These are phyloP conservation scores for Zygnema circumcarinatum DNA, from an alignment of 139 green algal species.

Conservation along the genomic window DNA sequence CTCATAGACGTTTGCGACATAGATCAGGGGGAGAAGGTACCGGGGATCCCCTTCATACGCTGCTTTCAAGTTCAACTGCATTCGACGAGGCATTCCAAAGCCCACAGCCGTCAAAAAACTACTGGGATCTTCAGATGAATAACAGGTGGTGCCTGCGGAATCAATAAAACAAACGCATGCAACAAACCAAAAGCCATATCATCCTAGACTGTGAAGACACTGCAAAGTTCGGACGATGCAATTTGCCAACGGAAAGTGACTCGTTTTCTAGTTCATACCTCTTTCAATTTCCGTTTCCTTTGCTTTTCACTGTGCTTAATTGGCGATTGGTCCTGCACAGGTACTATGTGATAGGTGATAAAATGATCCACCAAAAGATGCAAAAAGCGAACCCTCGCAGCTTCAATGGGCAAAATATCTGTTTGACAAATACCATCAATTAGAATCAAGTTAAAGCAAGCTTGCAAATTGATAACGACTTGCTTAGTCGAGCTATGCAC, in stretches of 20 bases:
- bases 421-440: neutral
- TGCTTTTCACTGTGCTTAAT: slow-evolving; percentile 16
- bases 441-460: neutral
- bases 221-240: too few relatives aligned
- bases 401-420: slow-evolving; percentile 56
- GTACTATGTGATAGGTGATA: slow-evolving; percentile 45
- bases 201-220: too few relatives aligned
- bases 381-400: slow-evolving; percentile 44
- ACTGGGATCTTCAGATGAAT: too few relatives aligned
- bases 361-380: slow-evolving; percentile 48
- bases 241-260: too few relatives aligned
- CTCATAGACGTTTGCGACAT: slow-evolving; percentile 49
- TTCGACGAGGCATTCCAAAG: too few relatives aligned
- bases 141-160: too few relatives aligned
- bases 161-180: too few relatives aligned
- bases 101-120: too few relatives aligned
- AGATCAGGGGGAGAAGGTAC: slow-evolving; percentile 51
- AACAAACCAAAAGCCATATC: too few relatives aligned
- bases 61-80: slow-evolving; percentile 27
- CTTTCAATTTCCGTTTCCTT: slow-evolving; percentile 52
- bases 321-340: slow-evolving; percentile 10
- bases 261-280: too few relatives aligned
- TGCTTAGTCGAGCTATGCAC: too few relatives aligned
- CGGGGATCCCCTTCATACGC: slow-evolving; percentile 45
- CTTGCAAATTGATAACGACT: too few relatives aligned